Conservation (phyloP, 257 asterid genomes). For the Fraxinus cuspidata region DNA sequence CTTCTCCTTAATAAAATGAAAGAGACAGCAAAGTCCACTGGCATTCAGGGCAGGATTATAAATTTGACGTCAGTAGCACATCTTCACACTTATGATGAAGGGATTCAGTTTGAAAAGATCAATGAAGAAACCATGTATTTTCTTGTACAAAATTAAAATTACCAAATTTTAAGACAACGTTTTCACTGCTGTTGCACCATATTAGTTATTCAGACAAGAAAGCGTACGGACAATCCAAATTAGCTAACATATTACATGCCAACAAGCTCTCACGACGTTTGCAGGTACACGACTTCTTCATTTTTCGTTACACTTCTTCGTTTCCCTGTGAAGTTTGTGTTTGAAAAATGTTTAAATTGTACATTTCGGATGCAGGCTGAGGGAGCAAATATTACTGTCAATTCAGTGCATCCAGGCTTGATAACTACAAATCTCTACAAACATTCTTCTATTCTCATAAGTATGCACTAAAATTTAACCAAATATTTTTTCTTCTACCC, state of each 20-base stretch:
- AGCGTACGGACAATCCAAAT: constrained; percentile 74
- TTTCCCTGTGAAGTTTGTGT: neutral
- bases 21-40: constrained; percentile 62
- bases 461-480: constrained; percentile 44
- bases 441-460: constrained; percentile 47
- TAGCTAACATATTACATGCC: constrained; percentile 73
- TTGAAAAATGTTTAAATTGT: too few relatives aligned
- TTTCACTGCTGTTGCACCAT: neutral
- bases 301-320: neutral
- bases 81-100: constrained; percentile 50
- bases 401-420: constrained; percentile 91
- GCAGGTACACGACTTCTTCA: constrained; percentile 36
- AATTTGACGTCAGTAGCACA: constrained; percentile 86
- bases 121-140: constrained; percentile 55
- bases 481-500: too few relatives aligned
- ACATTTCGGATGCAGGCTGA: constrained; percentile 52
- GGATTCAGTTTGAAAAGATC: constrained; percentile 60
- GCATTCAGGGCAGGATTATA: constrained; percentile 80
- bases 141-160: neutral
- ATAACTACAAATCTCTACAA: constrained; percentile 78
- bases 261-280: constrained; percentile 56
- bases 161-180: neutral
- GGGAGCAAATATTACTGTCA: constrained; percentile 78
- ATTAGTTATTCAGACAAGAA: constrained; percentile 55
- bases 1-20: constrained; percentile 89